Base-by-base conservation (phyloP, 805 yeast species). In the Clavispora phyllophila region DNA sequence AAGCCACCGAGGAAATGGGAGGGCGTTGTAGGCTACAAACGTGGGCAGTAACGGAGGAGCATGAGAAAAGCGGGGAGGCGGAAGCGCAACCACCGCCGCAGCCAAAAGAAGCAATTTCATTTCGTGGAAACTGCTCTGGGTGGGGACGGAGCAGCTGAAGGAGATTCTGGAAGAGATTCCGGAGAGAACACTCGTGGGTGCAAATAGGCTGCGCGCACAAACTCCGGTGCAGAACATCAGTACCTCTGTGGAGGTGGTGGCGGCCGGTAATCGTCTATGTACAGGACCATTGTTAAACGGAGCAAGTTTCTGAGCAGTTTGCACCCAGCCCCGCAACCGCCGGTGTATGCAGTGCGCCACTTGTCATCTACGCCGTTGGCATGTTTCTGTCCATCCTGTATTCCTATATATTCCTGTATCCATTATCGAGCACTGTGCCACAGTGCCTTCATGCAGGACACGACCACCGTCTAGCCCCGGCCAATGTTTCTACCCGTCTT, bases 1-100 rank as follows among this genome's bases (percentile, higher is more conserved):
- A 23, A 90, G 71, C 98, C 98, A 90, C 18, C 67, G 44, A 0
- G 98, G 98, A 47, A 90, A 79, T 1, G 86, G 83, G 26, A 62
- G 44, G 7, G 36, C 10, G 12, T 12, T 18, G 29, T 29, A n/a
- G 9, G 40, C 14, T 15, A 27, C 40, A 20, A 15, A 19, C 5
- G 25, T 17, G 5, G 50, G 52, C 27, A 37, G 41, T 22, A 44
- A 46, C 19, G 45, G 43, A 3, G 48, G 36, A 12, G 36, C 36
- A 29, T 15, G 26, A 20, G 28, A n/a, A 9, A 23, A 24, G 8
- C 19, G 37, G 13, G n/a, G 28, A 15, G 17, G 28, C 13, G 37
- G 37, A n/a, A 15, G 37, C n/a, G 26, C 24, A 17, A 12, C 9
- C 14, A 22, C 36, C 9, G 36, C 23, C 2, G 25, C 36, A 3